These are phyloP conservation scores for Tarenaya hassleriana DNA, from an alignment of 345 rosid genomes.

Conservation along the genomic window DNA sequence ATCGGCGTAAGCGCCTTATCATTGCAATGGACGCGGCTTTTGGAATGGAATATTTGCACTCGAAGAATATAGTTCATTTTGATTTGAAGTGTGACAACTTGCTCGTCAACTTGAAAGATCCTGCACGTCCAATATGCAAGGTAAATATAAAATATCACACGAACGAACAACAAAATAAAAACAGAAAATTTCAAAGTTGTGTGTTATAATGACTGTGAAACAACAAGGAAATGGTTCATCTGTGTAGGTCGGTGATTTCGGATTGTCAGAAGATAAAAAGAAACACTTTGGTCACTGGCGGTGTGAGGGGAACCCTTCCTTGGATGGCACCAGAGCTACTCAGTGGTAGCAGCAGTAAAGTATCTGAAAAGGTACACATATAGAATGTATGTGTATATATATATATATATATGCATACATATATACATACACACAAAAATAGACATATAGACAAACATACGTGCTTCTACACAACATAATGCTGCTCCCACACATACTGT, in stretches of 20 bases:
- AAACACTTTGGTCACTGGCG: conserved; percentile 81
- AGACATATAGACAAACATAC: too few species aligned
- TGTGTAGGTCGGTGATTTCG: conserved; percentile 81
- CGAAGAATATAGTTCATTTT: conserved; percentile 94
- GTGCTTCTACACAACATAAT: too few species aligned
- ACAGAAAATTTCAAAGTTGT: conserved; percentile 2
- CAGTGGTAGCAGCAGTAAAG: conserved; percentile 74
- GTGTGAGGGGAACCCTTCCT: conserved; percentile 81
- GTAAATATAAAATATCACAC: conserved; percentile 27
- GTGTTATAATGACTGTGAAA: conserved; percentile 6
- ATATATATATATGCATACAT: too few species aligned
- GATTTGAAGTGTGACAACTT: conserved; percentile 96
- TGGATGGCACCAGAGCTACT: conserved; percentile 95
- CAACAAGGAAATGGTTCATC: conserved; percentile 15
- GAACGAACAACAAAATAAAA: too few species aligned
- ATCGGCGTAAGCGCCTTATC: conserved; percentile 82
- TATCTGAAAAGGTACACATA: conserved; percentile 91
- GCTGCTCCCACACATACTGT: too few species aligned
- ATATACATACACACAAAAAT: too few species aligned
- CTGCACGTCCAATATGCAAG: conserved; percentile 94
- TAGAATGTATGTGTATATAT: too few species aligned
- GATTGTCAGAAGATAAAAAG: conserved; percentile 78
- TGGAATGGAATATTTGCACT: conserved; percentile 97
- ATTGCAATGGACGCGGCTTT: conserved; percentile 99
- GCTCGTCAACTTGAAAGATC: conserved; percentile 95